Evolutionary conservation across 257 asterid species (phyloP), one percentile per base, ranked within the genome.

Genomic region (Primulina tabacum): DNA sequence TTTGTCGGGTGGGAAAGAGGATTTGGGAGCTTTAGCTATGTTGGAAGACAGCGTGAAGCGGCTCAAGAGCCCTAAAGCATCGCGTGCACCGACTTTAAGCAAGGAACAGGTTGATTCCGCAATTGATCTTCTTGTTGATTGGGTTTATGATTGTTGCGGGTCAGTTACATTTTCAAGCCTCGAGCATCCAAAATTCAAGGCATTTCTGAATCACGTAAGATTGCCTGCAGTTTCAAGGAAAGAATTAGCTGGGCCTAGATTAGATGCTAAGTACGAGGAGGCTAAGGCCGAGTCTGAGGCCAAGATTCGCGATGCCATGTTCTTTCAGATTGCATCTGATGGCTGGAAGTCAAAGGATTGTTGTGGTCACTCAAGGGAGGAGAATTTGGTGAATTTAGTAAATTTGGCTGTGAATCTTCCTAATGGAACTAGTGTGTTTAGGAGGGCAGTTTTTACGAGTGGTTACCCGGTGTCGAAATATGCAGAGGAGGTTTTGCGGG

Each of bases 1-100:
- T 71, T 71, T 94, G 47, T 91, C 98, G 2, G 99, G 99, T 33
- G 99, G 99, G 30, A 91, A 92, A 70, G 99, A 88, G 67, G 99
- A 94, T 75, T 84, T 94, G 63, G 93, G 96, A 0, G 92, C 98
- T 29, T 72, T 94, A 8, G 99, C 97, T 14, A 89, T 80, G 92
- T 64, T 94, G 65, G 92, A 94, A 68, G 96, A 91, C 50, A 89
- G 97, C 66, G 99, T 94, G 71, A 91, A 94, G 79, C 79, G 88
- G 62, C 80, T 94, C 11, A 94, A 91, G 69, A 89, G 97, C 73
- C 99, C 99, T 0, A 94, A 88, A 72, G 57, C 96, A 10, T 85
- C 88, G 2, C 79, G 83, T 18, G 86, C 83, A 21, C 92, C 88
- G 61, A 64, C 87, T 4, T 68, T 91, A 32, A 85, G 71, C 81